Evolutionary conservation across 2,329 filamentous ascomycete species (phyloP).

Genomic region (Fusarium sp.): DNA sequence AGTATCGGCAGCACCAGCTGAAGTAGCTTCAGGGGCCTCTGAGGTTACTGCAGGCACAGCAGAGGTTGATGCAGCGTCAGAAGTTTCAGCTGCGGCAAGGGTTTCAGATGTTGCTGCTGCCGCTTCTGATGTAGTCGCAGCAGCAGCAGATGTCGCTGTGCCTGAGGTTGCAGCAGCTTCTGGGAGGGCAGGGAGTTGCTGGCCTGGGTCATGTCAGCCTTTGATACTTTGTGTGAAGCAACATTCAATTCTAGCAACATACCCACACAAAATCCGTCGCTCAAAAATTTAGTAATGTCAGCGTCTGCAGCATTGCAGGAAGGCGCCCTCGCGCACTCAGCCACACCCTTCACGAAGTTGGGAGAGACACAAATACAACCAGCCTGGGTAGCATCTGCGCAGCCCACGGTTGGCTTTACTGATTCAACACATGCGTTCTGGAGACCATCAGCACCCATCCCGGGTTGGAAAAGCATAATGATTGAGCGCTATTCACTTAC

Average conservation of each 20-base stretch:
- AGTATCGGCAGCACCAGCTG: conserved; percentile 3
- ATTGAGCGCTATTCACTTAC: conserved; percentile 44
- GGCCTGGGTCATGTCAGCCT: conserved; percentile 29
- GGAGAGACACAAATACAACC: conserved; percentile 57
- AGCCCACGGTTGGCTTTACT: conserved; percentile 35
- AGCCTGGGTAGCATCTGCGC: conserved; percentile 48
- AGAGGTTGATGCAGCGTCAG: conserved; percentile 12
- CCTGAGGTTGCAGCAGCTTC: conserved; percentile 16
- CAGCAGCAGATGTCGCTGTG: conserved; percentile 11
- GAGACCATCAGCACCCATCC: conserved; percentile 21
- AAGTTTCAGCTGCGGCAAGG: conserved; percentile 12
- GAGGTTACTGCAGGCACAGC: conserved; percentile 14
- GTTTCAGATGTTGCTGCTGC: conserved; percentile 23
- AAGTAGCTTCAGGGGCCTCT: conserved; percentile 7
- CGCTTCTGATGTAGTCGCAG: conserved; percentile 14
- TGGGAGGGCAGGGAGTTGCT: conserved; percentile 22
- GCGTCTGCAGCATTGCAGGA: conserved; percentile 42
- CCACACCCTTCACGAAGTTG: conserved; percentile 53
- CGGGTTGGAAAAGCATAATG: neutral
- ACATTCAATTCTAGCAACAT: conserved; percentile 4
- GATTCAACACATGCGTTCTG: conserved; percentile 32
- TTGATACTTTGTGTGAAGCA: neutral
- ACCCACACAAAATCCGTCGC: conserved; percentile 43
- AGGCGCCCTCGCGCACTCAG: conserved; percentile 54
- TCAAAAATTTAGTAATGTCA: conserved; percentile 38